Evolutionary conservation across 768 basidiomycete species (phyloP).

Genomic region (Boletus rufocinnamomeus): DNA sequence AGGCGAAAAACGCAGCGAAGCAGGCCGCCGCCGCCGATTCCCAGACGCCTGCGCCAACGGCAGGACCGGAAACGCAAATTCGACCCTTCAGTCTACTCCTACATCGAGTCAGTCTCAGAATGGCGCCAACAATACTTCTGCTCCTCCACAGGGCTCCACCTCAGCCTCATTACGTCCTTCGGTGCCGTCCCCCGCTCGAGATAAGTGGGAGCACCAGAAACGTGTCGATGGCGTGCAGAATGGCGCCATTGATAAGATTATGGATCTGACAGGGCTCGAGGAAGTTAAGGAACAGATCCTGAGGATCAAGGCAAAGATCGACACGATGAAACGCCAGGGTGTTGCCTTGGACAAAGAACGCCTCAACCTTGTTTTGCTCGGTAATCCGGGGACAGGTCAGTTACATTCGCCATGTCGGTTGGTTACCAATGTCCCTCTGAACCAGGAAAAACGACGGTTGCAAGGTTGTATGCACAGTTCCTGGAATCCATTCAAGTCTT

Average conservation of each 20-base stretch:
- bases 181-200: conserved; percentile 14
- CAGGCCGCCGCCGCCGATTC: not conserved
- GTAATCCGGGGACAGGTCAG: conserved; percentile 77
- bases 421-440: not conserved
- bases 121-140: not conserved
- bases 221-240: conserved; percentile 52
- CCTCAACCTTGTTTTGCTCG: conserved; percentile 61
- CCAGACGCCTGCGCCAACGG: not conserved
- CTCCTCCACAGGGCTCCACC: not conserved
- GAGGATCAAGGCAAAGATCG: conserved; percentile 52
- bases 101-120: conserved; percentile 4
- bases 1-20: conserved; percentile 8
- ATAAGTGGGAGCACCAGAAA: conserved; percentile 39
- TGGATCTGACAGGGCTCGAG: conserved; percentile 68
- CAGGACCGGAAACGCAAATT: not conserved
- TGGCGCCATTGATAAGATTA: conserved; percentile 57
- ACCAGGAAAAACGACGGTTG: conserved; percentile 31
- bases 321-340: conserved; percentile 51
- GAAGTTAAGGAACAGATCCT: conserved; percentile 61
- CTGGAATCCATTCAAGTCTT: conserved; percentile 55
- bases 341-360: conserved; percentile 52
- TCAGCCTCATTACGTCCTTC: conserved; percentile 5
- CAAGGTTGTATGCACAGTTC: conserved; percentile 63
- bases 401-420: conserved; percentile 40
- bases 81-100: not conserved